Percentiles rank a stretch among this genome's conserved stretches.
Conservation (phyloP, 2,329 filamentous ascomycete genomes). For the Sporothrix mexicana region DNA sequence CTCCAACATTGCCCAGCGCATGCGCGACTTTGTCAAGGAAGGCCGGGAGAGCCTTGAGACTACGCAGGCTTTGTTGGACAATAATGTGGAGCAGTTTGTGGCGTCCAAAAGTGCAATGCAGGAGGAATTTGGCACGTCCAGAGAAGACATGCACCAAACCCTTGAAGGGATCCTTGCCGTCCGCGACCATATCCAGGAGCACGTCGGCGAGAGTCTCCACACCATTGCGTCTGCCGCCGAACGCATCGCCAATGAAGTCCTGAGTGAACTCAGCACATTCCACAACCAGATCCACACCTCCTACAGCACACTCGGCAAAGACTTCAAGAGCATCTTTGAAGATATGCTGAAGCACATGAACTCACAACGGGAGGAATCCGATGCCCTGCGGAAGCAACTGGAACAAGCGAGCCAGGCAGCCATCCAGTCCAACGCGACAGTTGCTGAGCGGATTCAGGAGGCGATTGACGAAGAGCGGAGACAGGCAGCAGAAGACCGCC, state of each 20-base stretch:
- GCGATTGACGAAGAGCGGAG: conserved; percentile 77
- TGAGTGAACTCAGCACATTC: conserved; percentile 83
- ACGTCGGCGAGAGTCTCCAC: conserved; percentile 83
- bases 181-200: conserved; percentile 83
- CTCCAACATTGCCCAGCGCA: conserved; percentile 68
- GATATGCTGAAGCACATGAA: conserved; percentile 76
- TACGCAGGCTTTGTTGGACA: conserved; percentile 72
- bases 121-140: conserved; percentile 71
- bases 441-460: conserved; percentile 70
- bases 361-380: conserved; percentile 77
- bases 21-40: conserved; percentile 76
- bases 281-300: conserved; percentile 60
- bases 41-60: conserved; percentile 74
- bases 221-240: conserved; percentile 84
- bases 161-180: conserved; percentile 91
- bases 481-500: conserved; percentile 73
- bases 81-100: conserved; percentile 71
- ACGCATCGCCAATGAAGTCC: conserved; percentile 86
- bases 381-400: conserved; percentile 74
- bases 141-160: conserved; percentile 87
- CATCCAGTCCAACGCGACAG: conserved; percentile 69
- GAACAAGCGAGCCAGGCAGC: conserved; percentile 71
- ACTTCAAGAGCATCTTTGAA: conserved; percentile 69
- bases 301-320: conserved; percentile 29
- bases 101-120: conserved; percentile 59